A percentile compares a stretch with the other conserved stretches of the same genome.
Conservation (phyloP, 2,329 filamentous ascomycete species). For the Zasmidium citrigriseum region DNA sequence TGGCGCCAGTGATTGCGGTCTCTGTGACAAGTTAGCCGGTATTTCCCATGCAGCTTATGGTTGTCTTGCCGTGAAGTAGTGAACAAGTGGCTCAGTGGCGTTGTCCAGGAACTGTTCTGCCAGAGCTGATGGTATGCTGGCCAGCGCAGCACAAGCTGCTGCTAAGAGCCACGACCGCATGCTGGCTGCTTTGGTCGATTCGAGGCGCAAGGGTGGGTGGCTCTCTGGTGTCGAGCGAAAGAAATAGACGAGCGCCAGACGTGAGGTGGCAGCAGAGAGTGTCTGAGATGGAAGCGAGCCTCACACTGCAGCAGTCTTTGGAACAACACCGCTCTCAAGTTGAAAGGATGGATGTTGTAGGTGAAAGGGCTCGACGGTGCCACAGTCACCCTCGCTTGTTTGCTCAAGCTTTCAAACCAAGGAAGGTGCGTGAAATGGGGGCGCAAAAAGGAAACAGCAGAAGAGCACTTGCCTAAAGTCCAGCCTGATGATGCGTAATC, state of each 20-base stretch:
- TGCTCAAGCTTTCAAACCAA: too few species aligned
- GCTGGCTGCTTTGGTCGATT: background rate
- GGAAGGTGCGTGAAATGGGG: too few species aligned
- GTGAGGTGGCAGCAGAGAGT: too few species aligned
- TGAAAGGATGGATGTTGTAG: too few species aligned
- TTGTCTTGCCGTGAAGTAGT: conserved; percentile 8
- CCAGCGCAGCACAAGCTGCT: background rate
- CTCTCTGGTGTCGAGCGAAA: background rate
- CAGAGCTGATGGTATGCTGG: background rate
- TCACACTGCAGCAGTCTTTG: too few species aligned
- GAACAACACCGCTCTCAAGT: too few species aligned
- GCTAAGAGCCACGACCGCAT: background rate
- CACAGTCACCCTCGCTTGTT: too few species aligned
- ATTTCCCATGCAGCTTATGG: background rate
- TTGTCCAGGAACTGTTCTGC: conserved; percentile 3
- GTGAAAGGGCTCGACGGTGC: too few species aligned
- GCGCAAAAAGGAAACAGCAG: background rate
- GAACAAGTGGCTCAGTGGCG: background rate
- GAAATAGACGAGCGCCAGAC: background rate
- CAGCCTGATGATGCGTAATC: background rate
- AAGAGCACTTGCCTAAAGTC: background rate
- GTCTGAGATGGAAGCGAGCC: too few species aligned
- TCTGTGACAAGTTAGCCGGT: conserved; percentile 9
- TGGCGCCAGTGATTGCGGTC: conserved; percentile 27
- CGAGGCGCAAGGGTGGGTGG: too few species aligned